Evolutionary conservation across 176 grass and related monocot genomes (phyloP), one percentile per base, ranked within the genome.

Genomic region (Eremochloa ophiuroides): DNA sequence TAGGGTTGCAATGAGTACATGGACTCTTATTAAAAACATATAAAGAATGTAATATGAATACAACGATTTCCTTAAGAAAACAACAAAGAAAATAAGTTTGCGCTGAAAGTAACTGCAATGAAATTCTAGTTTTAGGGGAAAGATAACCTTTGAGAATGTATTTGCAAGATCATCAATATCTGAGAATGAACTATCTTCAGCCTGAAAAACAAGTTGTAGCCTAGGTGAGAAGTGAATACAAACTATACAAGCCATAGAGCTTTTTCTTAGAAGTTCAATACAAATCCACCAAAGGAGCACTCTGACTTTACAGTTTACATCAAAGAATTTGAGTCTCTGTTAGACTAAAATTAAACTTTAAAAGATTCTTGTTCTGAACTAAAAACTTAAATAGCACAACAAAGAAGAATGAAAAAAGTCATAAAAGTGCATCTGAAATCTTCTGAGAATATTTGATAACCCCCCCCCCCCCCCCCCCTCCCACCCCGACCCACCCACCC

Each of bases 81-180:
- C n/a, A 72, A 51, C 29, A 35, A 42, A 27, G 9, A 77, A 33
- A 62, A 77, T 59, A 35, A 26, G 23, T 68, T 15, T 37, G 34
- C 10, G 2, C 0, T 53, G 28, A 39, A 70, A 43, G 34, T n/a
- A 41, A n/a, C 35, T n/a, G 35, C 34, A 59, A 58, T 50, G 6
- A 56, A 31, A 31, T 64, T 81, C 16, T 10, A 73, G 56, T 23
- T 62, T 82, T 18, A 23, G 58, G 46, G 41, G 66, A 48, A 50
- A 40, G 5, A 59, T 39, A 79, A 85, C 83, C 83, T 85, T 85
- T 64, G 66, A 85, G 42, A 85, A 85, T 73, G 75, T 79, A 43
- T 60, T 63, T 39, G 66, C 66, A 73, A 85, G 83, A 72, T 85
- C 83, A 79, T 85, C 75, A 63, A 79, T 10, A 85, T 85, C 83